phyloP scores from a whole-genome alignment of 2,329 filamentous ascomycete species.

The Penicillium capsulatum region DNA sequence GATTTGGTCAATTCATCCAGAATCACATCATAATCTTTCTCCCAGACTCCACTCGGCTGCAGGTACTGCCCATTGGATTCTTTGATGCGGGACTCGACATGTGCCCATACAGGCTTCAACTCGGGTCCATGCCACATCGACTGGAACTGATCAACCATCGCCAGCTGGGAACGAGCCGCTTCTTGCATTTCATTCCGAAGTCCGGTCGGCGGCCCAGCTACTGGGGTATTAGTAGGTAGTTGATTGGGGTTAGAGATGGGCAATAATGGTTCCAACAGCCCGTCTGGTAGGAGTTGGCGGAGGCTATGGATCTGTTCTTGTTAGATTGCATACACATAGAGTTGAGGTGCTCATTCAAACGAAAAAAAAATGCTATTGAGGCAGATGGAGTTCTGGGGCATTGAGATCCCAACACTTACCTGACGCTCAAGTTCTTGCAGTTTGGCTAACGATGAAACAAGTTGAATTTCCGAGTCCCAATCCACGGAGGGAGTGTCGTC shows the following conservation, averaged over 20 bases:
- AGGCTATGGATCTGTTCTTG: conserved; percentile 39
- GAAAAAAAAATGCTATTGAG: neutral
- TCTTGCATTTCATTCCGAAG: conserved; percentile 35
- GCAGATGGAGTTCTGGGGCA: too few species aligned
- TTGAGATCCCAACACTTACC: conserved; percentile 14
- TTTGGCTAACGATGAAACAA: conserved; percentile 40
- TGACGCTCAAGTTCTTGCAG: conserved; percentile 39
- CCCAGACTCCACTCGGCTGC: conserved; percentile 39
- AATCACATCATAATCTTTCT: conserved; percentile 38
- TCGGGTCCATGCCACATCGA: conserved; percentile 40
- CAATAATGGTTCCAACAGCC: conserved; percentile 38
- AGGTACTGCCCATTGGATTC: conserved; percentile 37
- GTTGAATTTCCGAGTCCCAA: conserved; percentile 31
- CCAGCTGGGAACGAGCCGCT: conserved; percentile 33
- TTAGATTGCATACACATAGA: conserved; percentile 6
- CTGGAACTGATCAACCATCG: conserved; percentile 39
- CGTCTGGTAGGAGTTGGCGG: conserved; percentile 40
- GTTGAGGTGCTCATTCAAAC: neutral
- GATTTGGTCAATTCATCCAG: conserved; percentile 30
- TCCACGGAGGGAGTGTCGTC: too few species aligned
- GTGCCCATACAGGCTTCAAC: conserved; percentile 38
- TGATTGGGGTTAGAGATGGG: conserved; percentile 36
- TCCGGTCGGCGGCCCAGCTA: conserved; percentile 33
- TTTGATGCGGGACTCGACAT: conserved; percentile 34
- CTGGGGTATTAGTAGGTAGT: conserved; percentile 14